phyloP scores from a whole-genome alignment of 257 asterid species.

The Nicotiana noctiflora region DNA sequence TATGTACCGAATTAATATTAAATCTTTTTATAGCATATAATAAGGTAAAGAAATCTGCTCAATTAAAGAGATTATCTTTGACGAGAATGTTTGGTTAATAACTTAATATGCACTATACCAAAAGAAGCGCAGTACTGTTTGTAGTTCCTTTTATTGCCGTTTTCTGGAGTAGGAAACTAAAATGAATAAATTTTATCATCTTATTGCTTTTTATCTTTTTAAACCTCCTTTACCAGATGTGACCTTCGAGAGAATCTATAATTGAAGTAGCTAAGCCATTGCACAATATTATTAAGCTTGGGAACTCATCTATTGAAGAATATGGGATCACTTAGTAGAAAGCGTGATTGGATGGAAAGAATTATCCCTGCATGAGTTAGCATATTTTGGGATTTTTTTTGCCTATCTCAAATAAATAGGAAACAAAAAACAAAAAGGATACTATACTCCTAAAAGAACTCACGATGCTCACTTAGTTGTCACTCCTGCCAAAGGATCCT shows the following conservation, averaged over 20 bases:
- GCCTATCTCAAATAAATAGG: too few species aligned
- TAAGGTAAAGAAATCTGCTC: neutral
- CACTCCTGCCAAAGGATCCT: too few species aligned
- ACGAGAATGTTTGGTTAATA: neutral
- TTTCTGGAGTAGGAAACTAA: neutral
- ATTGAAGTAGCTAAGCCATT: neutral
- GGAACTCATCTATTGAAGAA: neutral
- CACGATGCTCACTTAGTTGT: too few species aligned
- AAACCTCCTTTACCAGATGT: neutral
- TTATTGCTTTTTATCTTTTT: too few species aligned
- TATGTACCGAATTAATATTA: too few species aligned
- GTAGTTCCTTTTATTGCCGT: neutral
- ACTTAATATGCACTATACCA: neutral
- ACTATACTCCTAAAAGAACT: too few species aligned
- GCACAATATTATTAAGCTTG: too few species aligned
- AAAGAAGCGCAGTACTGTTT: neutral
- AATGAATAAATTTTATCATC: neutral
- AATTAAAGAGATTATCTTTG: neutral
- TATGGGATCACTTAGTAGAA: neutral
- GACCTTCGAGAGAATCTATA: neutral
- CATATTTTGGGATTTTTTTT: too few species aligned
- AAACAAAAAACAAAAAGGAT: too few species aligned
- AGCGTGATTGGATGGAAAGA: neutral
- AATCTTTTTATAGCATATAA: neutral
- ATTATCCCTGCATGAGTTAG: neutral